phyloP scores from a whole-genome alignment of 140 eudicot species.

The Senecio squalidus region DNA sequence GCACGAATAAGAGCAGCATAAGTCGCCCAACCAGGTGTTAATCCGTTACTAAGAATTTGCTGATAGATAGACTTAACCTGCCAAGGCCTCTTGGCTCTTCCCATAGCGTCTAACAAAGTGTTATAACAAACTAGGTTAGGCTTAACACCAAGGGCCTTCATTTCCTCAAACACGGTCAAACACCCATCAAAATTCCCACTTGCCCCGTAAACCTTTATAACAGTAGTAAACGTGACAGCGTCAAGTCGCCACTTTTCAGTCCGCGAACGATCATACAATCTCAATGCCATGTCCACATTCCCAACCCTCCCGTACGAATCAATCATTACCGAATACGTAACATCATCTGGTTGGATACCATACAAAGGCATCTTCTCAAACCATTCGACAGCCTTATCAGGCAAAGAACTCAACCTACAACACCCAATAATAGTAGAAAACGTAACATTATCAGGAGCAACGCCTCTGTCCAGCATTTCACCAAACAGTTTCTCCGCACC shows the following conservation, averaged over 20 bases:
- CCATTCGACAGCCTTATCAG: conserved; percentile 68
- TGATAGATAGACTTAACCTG: conserved; percentile 60
- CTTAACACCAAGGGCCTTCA: conserved; percentile 76
- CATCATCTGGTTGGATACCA: conserved; percentile 59
- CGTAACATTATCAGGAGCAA: conserved; percentile 65
- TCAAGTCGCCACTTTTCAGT: conserved; percentile 67
- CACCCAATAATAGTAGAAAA: conserved; percentile 77
- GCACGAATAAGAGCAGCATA: conserved; percentile 67
- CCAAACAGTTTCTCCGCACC: conserved; percentile 62
- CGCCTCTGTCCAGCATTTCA: conserved; percentile 63
- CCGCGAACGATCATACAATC: conserved; percentile 70
- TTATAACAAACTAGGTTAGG: conserved; percentile 54
- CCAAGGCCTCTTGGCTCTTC: conserved; percentile 90
- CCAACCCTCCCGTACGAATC: conserved; percentile 75
- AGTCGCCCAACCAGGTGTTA: conserved; percentile 54
- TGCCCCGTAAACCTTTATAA: conserved; percentile 49
- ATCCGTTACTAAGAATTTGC: conserved; percentile 51
- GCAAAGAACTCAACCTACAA: conserved; percentile 57
- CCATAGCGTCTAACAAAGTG: conserved; percentile 78
- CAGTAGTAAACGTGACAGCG: conserved; percentile 49
- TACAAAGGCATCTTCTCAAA: conserved; percentile 61
- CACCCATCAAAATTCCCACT: conserved; percentile 78
- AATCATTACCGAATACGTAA: conserved; percentile 63
- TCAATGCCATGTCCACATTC: conserved; percentile 59
- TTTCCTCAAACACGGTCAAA: conserved; percentile 77